Evolutionary conservation across 495 filamentous ascomycete species (phyloP), one percentile per base, ranked within the genome.

Genomic region (Saxophila tyrrhenica): DNA sequence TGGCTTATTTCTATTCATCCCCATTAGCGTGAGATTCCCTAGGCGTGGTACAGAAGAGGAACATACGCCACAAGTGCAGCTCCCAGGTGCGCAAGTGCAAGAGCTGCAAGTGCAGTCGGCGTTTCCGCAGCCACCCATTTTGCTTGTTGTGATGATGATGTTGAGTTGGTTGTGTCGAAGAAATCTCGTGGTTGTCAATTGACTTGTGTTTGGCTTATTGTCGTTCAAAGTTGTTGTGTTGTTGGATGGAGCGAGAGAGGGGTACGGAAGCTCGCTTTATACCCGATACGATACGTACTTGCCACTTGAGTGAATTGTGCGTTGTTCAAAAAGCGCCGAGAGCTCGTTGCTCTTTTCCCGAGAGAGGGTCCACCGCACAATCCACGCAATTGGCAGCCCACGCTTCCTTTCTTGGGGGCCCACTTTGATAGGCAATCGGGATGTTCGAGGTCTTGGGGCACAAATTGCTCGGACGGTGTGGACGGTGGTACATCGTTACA

Each of bases 121-220:
- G 44, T 56, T 60, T 10, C 58, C 58, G 49, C 58, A 60, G 50
- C 58, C 58, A 43, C 48, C 53, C 58, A 60, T 60, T 53, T n/a
- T 43, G 50, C 16, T n/a, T 44, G 41, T 9, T 44, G 7, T 44
- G 41, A 44, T n/a, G 41, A 8, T 8, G 41, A 7, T 8, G 41
- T 44, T 44, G 41, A n/a, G 7, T 43, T 54, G 24, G 52, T 45
- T 32, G 52, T 47, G 23, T 25, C 25, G 51, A 35, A 44, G 17
- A 19, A n/a, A 23, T 48, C n/a, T 8, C 25, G 41, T 54, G 25
- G 22, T 32, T 48, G 42, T 47, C 7, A 13, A 35, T 10, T 25
- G 41, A n/a, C 13, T 44, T 48, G 45, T 3, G 24, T 25, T 48
- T 3, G 8, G 2, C 10, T 21, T 23, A 20, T 5, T 48, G 45